Evolutionary conservation across 805 yeast genomes (phyloP).

Genomic region (Schizosaccharomyces octosporus): DNA sequence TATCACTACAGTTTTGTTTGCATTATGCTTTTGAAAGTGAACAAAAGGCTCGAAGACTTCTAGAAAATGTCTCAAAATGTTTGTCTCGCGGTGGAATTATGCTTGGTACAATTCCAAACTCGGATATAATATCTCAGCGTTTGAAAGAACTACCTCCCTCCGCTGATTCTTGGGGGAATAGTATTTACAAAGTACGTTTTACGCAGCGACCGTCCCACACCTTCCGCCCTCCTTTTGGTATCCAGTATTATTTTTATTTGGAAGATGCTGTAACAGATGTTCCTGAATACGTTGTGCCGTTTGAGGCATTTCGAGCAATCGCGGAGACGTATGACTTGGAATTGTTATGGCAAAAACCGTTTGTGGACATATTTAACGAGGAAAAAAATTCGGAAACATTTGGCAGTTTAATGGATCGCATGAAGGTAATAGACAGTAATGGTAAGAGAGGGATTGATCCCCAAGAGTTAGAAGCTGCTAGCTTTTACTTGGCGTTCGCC

Average conservation of each 20-base stretch:
- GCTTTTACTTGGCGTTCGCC: constrained; percentile 13
- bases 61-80: constrained; percentile 52
- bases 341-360: constrained; percentile 47
- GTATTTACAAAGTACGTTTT: constrained; percentile 64
- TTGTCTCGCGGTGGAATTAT: constrained; percentile 66
- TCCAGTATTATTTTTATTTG: constrained; percentile 54
- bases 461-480: constrained; percentile 64
- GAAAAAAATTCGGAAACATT: constrained; percentile 27
- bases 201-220: constrained; percentile 47
- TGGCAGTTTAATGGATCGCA: constrained; percentile 11
- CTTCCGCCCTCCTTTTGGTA: constrained; percentile 57
- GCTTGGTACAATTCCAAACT: constrained; percentile 82
- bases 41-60: constrained; percentile 43
- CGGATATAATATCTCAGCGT: constrained; percentile 55
- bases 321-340: constrained; percentile 67
- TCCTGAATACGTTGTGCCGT: constrained; percentile 90
- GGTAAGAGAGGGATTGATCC: constrained; percentile 75
- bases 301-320: constrained; percentile 54
- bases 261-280: constrained; percentile 90
- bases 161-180: constrained; percentile 57
- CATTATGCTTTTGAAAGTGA: constrained; percentile 88
- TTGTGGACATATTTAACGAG: constrained; percentile 56
- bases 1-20: constrained; percentile 73
- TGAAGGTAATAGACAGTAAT: constrained; percentile 37
- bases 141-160: constrained; percentile 28